Evolutionary conservation across 225 moss, liverwort and hornwort genomes (phyloP).

Genomic region (Bryum argenteum): DNA sequence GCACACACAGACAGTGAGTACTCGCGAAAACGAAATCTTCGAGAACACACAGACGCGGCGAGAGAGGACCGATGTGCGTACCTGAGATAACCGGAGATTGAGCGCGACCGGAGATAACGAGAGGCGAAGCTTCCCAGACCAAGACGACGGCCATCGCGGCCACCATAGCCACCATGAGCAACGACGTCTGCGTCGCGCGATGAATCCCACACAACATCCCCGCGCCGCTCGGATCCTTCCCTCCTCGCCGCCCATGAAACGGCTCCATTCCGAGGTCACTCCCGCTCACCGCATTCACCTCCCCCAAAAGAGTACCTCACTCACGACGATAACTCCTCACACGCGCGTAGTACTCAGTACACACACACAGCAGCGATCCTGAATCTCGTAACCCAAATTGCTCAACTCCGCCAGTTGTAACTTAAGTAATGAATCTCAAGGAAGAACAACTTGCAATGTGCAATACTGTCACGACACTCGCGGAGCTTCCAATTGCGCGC

Average conservation of each 20-base stretch:
- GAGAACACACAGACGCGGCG: too few species aligned
- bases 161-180: slow-evolving; percentile 51
- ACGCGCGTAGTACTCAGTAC: too few species aligned
- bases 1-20: background rate
- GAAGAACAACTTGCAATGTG: too few species aligned
- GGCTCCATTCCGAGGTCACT: slow-evolving; percentile 30
- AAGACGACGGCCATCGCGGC: slow-evolving; percentile 42
- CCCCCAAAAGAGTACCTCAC: too few species aligned
- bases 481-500: too few species aligned
- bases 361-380: too few species aligned
- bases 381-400: too few species aligned
- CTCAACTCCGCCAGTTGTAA: too few species aligned
- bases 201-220: slow-evolving; percentile 21
- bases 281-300: background rate
- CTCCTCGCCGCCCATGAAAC: slow-evolving; percentile 37
- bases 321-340: too few species aligned
- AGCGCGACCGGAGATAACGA: background rate
- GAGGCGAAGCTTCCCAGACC: slow-evolving; percentile 45
- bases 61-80: background rate
- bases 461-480: too few species aligned
- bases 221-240: slow-evolving; percentile 25
- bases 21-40: too few species aligned
- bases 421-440: too few species aligned
- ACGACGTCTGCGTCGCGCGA: slow-evolving; percentile 22
- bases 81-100: slow-evolving; percentile 18